Base-by-base conservation (phyloP, 1,284 basidiomycete species). In the Mycocalia duriaeana region DNA sequence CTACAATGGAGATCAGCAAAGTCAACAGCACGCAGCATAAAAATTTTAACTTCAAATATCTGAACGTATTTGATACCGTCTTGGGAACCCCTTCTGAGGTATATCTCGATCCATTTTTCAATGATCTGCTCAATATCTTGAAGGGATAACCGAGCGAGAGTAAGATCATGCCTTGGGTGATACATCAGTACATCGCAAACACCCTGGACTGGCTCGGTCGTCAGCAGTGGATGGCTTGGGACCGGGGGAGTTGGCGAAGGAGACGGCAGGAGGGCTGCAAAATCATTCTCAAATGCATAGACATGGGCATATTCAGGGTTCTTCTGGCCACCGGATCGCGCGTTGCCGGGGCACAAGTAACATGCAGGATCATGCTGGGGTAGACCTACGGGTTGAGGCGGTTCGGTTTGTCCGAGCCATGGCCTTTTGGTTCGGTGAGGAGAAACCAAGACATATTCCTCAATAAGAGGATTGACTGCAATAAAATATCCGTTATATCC, bases 261-360 rank as follows among this genome's bases (percentile, higher is more conserved):
- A 6, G 74, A 67, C 9, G 86, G 81, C 2, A 90, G 73, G 9
- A 94, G 72, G 4, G 93, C 91, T 13, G 93, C 82, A 59, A 85
- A 96, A 61, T 95, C 93, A 62, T 95, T 95, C 58, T 82, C 75
- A 60, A 95, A 94, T 8, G 79, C 69, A 62, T 76, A 85, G 2
- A 88, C 93, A 16, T 79, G 67, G 5, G 71, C 64, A 68, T 94
- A 97, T 11, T 68, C 53, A 2, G 81, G 83, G 60, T 94, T 96
- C 48, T 65, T 62, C 49, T 79, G 66, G 0, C 91, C 93, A 5
- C 83, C 84, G 1, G 86, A 82, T n/a, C 94, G 80, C 20, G 67
- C 60, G 62, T 97, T 96, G 14, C 92, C 85, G 0, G 94, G 94
- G 59, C 94, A 98, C 37, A 97, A 81, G 64, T 93, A 95, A 62